phyloP scores from a whole-genome alignment of 305 asterid genomes.

The Fraxinus sp. region DNA sequence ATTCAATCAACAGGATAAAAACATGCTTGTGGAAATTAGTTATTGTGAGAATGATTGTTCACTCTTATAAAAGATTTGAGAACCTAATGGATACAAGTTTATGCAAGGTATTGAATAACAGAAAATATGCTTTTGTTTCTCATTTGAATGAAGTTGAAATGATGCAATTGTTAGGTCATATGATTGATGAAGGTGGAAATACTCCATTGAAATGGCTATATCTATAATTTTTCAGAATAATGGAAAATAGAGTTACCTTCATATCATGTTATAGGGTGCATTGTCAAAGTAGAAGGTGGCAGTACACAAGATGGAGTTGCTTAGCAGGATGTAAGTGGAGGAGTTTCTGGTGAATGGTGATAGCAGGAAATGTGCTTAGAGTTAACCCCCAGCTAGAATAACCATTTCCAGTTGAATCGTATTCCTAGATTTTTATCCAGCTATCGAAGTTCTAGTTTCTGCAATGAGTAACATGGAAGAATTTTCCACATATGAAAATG shows the following conservation, averaged over 20 bases:
- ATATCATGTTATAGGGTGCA: neutral
- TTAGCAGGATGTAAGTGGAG: neutral
- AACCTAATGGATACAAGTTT: neutral
- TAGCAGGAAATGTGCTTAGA: neutral
- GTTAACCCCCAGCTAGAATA: neutral
- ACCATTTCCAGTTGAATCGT: neutral
- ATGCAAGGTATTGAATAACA: neutral
- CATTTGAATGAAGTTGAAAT: neutral
- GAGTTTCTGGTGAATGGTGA: neutral
- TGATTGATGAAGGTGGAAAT: neutral
- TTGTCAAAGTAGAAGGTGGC: neutral
- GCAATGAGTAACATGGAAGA: neutral
- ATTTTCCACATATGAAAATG: neutral
- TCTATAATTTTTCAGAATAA: neutral
- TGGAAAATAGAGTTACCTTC: neutral
- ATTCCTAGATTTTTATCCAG: neutral
- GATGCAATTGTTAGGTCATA: neutral
- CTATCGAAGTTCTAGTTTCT: neutral
- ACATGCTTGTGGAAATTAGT: neutral
- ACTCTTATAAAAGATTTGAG: neutral
- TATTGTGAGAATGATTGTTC: neutral
- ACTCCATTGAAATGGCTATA: neutral
- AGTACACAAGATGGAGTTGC: neutral
- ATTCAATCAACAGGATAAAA: neutral
- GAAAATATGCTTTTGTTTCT: neutral